Evolutionary conservation across 2,329 filamentous ascomycete genomes (phyloP), one percentile per base, ranked within the genome.

Genomic region (Scolecobasidium constrictum): DNA sequence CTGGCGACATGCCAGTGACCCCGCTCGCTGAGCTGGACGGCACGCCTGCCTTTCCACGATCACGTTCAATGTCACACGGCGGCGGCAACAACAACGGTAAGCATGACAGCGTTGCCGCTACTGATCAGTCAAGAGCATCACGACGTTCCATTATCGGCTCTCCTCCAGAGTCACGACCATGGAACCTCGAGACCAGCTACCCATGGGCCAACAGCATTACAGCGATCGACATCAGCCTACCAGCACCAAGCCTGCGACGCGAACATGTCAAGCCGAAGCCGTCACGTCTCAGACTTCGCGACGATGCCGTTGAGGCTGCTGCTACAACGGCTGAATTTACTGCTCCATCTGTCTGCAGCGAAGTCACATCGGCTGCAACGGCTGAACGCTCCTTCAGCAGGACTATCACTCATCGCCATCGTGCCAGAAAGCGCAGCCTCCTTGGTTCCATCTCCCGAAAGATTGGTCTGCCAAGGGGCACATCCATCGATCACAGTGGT

Each of bases 101-200:
- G 9, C 12, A 38, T 18, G 12, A 21, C 23, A 31, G 16, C 17
- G 28, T 23, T 22, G 15, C 16, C 11, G 23, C 36, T n/a, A 16
- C 35, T n/a, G 9, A 49, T 19, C 55, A 52, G 12, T 49, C 53
- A 16, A 52, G 54, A 21, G 46, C 48, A 39, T 28, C 50, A 20
- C 38, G 56, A 12, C 57, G 54, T 19, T 48, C 52, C 15, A 52
- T 51, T 7, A 13, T 17, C 4, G 18, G 38, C 21, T 44, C 36
- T 28, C 19, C 34, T 26, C 22, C 35, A n/a, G 44, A 46, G 11
- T 36, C 26, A 17, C 38, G 46, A 35, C 47, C 47, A 13, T 51
- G 49, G 49, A 49, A 50, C 31, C 13, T 47, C 15, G 46, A 43
- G 21, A 36, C 43, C 19, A 50, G 45, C 38, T 50, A 50, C 23